Evolutionary conservation across 441 rosid genomes (phyloP), one percentile per base, ranked within the genome.

Genomic region (Erysimum pusillum): DNA sequence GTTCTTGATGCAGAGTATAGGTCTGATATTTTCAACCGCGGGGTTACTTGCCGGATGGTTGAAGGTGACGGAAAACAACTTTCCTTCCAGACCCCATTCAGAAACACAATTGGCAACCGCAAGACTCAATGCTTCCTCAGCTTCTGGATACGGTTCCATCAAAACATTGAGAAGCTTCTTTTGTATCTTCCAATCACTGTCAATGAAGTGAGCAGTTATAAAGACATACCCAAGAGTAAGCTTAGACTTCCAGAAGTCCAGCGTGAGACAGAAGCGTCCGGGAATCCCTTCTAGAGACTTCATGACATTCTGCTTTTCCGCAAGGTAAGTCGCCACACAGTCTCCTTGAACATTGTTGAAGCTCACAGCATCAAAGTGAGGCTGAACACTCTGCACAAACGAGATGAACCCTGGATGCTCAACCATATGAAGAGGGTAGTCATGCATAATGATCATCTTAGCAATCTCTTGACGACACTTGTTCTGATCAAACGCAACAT

Each of bases 401-500:
- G 90, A 82, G 17, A 86, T 60, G 63, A 93, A 93, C 12, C 94
- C 93, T 18, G 90, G 85, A 79, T 91, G 92, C 76, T 93, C 97
- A 62, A 92, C 97, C 92, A 94, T 94, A 80, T 91, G 97, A 61
- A 94, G 94, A 38, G 95, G 97, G 69, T 90, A 94, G 63, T 90
- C 93, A 49, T 94, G 98, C 86, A 88, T 79, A 45, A 94, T 90
- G 63, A 91, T 90, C 98, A 94, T 94, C 85, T 77, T 89, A 1
- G 94, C 90, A 69, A 90, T 89, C 85, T 94, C 89, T 41, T 84
- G 90, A 12, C 92, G 97, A 75, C 88, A 88, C 12, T 86, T 91
- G 63, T 92, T 97, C 63, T 87, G 90, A 69, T 94, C 92, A 71
- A 89, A 88, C 15, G 94, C 75, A 73, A 87, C 39, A 51, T 76